These are phyloP conservation scores for Fusarium virguliforme DNA, from an alignment of 2,329 filamentous ascomycete species.

Conservation along the genomic window DNA sequence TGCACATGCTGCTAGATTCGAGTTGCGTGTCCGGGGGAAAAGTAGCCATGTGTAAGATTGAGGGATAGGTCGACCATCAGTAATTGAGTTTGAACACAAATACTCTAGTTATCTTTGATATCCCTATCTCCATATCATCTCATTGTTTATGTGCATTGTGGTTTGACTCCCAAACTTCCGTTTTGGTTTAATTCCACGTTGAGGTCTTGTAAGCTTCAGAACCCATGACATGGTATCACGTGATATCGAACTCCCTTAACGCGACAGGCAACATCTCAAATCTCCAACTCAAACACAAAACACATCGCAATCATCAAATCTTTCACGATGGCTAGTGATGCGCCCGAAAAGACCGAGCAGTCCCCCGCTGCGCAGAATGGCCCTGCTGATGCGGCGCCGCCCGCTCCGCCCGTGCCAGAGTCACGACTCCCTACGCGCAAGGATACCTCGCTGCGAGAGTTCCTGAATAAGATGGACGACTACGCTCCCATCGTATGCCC, in stretches of 20 bases:
- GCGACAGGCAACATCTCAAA: slow-evolving; percentile 32
- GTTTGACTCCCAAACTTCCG: slow-evolving; percentile 10
- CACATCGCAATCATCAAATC: slow-evolving; percentile 37
- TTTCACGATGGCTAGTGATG: slow-evolving; percentile 56
- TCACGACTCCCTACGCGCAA: slow-evolving; percentile 84
- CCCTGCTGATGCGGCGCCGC: slow-evolving; percentile 55
- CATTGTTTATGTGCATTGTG: background rate
- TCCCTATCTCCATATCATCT: background rate
- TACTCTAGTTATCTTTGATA: background rate
- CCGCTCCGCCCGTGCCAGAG: slow-evolving; percentile 68
- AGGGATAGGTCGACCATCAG: slow-evolving; percentile 8
- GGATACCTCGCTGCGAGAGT: slow-evolving; percentile 92
- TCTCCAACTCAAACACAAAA: slow-evolving; percentile 34
- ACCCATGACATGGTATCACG: slow-evolving; percentile 46
- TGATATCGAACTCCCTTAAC: slow-evolving; percentile 39
- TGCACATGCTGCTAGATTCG: slow-evolving; percentile 21
- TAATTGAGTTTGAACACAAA: slow-evolving; percentile 12
- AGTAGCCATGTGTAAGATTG: background rate
- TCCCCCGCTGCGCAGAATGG: slow-evolving; percentile 51
- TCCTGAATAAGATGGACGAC: slow-evolving; percentile 96
- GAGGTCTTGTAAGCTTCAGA: slow-evolving; percentile 10
- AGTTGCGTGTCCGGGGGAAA: background rate
- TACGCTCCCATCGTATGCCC: slow-evolving; percentile 91
- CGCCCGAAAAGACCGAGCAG: slow-evolving; percentile 55
- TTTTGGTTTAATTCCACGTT: slow-evolving; percentile 4